Conservation (phyloP, 352 stramenopile species). For the Aphanomyces euteiches region DNA sequence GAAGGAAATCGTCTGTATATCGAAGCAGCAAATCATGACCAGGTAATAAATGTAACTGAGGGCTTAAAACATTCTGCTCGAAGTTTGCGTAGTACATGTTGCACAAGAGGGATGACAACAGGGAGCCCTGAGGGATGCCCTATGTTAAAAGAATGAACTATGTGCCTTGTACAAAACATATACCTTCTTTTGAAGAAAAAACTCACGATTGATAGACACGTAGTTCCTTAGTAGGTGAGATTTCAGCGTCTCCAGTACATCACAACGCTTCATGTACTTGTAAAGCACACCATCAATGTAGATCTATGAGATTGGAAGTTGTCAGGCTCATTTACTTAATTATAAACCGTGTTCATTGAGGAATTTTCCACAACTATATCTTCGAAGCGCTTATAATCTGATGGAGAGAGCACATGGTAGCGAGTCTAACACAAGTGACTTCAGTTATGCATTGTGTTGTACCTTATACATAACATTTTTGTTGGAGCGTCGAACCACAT, state of each 20-base stretch:
- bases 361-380: slow-evolving; percentile 36
- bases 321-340: neutral
- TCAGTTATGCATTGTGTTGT: neutral
- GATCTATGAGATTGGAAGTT: slow-evolving; percentile 30
- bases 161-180: neutral
- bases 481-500: slow-evolving; percentile 40
- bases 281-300: slow-evolving; percentile 78
- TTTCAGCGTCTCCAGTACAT: slow-evolving; percentile 52
- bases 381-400: slow-evolving; percentile 35
- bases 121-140: slow-evolving; percentile 77
- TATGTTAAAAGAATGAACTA: slow-evolving; percentile 24
- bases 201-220: slow-evolving; percentile 47
- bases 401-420: neutral
- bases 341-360: slow-evolving; percentile 3
- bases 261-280: slow-evolving; percentile 54
- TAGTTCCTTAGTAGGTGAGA: slow-evolving; percentile 61
- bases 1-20: slow-evolving; percentile 79
- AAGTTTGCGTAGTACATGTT: slow-evolving; percentile 81
- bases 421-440: neutral
- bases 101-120: slow-evolving; percentile 75
- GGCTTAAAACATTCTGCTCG: slow-evolving; percentile 54
- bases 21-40: slow-evolving; percentile 61
- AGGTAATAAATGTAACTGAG: slow-evolving; percentile 36
- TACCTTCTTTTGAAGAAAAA: slow-evolving; percentile 47
- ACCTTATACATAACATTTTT: neutral